These are phyloP conservation scores for Colletotrichum tamarilloi DNA, from an alignment of 2,329 filamentous ascomycete species.

Conservation along the genomic window DNA sequence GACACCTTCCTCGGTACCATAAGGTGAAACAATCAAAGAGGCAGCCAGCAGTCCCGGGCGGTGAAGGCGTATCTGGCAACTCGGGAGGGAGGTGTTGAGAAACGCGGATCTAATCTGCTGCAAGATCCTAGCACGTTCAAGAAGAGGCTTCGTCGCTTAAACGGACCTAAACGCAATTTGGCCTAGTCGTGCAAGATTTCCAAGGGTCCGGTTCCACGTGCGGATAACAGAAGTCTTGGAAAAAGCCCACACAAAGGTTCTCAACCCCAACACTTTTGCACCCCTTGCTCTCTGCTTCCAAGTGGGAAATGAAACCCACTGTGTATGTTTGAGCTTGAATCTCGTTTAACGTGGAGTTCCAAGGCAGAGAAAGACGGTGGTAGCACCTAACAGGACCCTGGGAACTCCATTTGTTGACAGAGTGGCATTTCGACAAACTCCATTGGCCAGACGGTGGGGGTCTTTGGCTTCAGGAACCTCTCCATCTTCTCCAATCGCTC, in stretches of 20 bases:
- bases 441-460: conserved; percentile 2
- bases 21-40: not conserved
- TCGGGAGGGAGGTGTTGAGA: conserved; percentile 23
- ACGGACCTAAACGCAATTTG: not conserved
- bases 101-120: conserved; percentile 13
- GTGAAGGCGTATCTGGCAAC: conserved; percentile 5
- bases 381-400: conserved; percentile 18
- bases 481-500: conserved; percentile 16
- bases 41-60: conserved; percentile 22
- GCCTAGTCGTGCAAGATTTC: not conserved
- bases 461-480: not conserved
- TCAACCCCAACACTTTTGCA: conserved; percentile 35
- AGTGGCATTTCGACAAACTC: not conserved
- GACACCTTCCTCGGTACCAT: not conserved
- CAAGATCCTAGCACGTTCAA: conserved; percentile 3
- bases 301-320: conserved; percentile 21
- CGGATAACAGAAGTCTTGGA: conserved; percentile 12
- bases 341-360: conserved; percentile 14
- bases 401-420: conserved; percentile 9
- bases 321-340: conserved; percentile 26
- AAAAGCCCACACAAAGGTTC: conserved; percentile 15
- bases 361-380: not conserved
- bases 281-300: conserved; percentile 14
- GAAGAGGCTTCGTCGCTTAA: conserved; percentile 25
- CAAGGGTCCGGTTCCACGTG: conserved; percentile 29